phyloP scores from a whole-genome alignment of 495 filamentous ascomycete genomes.

The Schizothecium vesticola region DNA sequence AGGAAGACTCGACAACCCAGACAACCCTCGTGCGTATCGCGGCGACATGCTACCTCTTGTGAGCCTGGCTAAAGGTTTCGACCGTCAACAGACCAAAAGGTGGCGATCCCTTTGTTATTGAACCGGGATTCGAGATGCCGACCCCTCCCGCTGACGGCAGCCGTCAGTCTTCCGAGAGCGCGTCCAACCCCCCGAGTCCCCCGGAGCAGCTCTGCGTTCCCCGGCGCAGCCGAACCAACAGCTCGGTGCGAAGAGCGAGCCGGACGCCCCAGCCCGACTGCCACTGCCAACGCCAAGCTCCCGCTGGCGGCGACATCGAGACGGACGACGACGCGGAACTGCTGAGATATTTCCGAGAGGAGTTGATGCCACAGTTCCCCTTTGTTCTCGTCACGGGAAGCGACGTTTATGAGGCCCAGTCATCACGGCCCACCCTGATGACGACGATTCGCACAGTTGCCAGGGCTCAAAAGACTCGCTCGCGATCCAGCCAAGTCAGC shows the following conservation, averaged over 20 bases:
- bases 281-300: background rate
- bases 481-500: conserved; percentile 33
- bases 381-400: conserved; percentile 34
- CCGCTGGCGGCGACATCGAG: background rate
- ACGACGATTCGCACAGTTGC: conserved; percentile 34
- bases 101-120: background rate
- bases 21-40: background rate
- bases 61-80: background rate
- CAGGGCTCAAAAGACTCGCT: conserved; percentile 33
- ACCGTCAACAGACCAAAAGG: background rate
- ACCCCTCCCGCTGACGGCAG: background rate
- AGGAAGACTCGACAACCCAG: background rate
- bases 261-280: background rate
- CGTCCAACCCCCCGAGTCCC: background rate
- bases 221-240: background rate
- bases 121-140: background rate
- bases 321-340: conserved; percentile 30
- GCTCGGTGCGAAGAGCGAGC: background rate
- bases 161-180: background rate
- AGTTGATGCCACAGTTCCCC: conserved; percentile 32
- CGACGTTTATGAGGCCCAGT: conserved; percentile 19
- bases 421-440: conserved; percentile 31
- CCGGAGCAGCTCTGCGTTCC: background rate
- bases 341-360: conserved; percentile 28
- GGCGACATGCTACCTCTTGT: background rate